A percentile compares a stretch with the other conserved stretches of the same genome.
Conservation (phyloP, 2,329 filamentous ascomycete genomes). For the Pestalotiopsis sp. region DNA sequence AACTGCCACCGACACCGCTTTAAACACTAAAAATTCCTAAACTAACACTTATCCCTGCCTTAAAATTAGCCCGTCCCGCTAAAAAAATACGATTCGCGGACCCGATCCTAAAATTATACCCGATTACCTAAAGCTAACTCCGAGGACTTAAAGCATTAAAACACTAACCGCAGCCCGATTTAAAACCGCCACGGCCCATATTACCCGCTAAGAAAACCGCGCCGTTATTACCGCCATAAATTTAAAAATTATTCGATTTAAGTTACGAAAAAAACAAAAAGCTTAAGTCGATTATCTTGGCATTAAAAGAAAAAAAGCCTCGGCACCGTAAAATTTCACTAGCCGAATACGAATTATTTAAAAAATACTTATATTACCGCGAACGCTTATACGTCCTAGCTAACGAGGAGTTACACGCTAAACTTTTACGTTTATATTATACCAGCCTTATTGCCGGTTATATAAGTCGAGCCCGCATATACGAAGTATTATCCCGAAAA, state of each 20-base stretch:
- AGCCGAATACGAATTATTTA: not conserved
- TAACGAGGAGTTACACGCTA: not conserved
- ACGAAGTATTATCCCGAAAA: not conserved
- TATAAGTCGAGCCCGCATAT: not conserved
- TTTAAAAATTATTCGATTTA: not conserved
- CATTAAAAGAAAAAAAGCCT: not conserved
- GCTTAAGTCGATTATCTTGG: no score
- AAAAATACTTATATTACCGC: not conserved
- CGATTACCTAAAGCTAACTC: no score
- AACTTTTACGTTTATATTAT: not conserved
- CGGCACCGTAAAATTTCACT: not conserved
- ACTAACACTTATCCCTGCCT: no score
- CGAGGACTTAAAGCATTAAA: no score
- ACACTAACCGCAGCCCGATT: no score
- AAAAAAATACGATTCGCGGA: no score
- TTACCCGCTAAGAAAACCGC: no score
- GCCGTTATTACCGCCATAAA: not conserved
- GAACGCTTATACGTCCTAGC: not conserved
- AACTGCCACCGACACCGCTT: no score
- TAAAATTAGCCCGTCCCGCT: not conserved
- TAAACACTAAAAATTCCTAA: no score
- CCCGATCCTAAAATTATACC: no score
- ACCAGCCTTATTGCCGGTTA: not conserved
- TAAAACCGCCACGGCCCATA: no score
- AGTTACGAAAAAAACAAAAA: no score